Conservation (phyloP, 176 grass and related monocot genomes). For the Tillandsia leiboldiana region DNA sequence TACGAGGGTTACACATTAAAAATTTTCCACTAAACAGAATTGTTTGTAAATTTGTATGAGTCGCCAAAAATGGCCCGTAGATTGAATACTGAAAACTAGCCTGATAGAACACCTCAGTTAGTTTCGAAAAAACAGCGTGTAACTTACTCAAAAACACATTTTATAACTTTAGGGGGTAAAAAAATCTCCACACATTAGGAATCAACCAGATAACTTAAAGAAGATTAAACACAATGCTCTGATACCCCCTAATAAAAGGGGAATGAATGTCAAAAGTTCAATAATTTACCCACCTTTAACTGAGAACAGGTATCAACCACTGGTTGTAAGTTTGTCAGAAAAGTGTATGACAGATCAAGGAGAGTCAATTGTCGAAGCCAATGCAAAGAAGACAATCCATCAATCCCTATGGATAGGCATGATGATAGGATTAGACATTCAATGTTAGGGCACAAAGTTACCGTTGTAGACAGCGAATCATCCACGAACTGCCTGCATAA, state of each 20-base stretch:
- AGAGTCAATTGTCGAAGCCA: slow-evolving; percentile 59
- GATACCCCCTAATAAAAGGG: background rate
- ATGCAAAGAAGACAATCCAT: slow-evolving; percentile 73
- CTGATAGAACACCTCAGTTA: background rate
- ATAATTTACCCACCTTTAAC: slow-evolving; percentile 42
- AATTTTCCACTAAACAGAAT: background rate
- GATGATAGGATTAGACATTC: slow-evolving; percentile 73
- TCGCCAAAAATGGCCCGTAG: background rate
- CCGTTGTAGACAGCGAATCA: slow-evolving; percentile 60
- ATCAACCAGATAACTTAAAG: background rate
- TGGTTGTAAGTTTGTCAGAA: slow-evolving; percentile 77
- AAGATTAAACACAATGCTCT: background rate
- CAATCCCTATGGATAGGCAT: slow-evolving; percentile 52
- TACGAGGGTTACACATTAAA: background rate
- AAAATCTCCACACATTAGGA: background rate
- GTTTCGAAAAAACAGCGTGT: background rate
- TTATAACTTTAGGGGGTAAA: background rate
- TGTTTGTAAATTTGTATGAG: background rate
- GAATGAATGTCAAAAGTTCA: background rate
- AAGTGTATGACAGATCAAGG: slow-evolving; percentile 97
- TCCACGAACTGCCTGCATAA: slow-evolving; percentile 64
- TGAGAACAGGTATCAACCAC: slow-evolving; percentile 75
- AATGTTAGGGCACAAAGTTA: slow-evolving; percentile 51
- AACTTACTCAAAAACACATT: background rate
- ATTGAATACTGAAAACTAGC: background rate